Evolutionary conservation across 371 early-diverging fungal species (phyloP).

Genomic region (Mucor velutinosus): DNA sequence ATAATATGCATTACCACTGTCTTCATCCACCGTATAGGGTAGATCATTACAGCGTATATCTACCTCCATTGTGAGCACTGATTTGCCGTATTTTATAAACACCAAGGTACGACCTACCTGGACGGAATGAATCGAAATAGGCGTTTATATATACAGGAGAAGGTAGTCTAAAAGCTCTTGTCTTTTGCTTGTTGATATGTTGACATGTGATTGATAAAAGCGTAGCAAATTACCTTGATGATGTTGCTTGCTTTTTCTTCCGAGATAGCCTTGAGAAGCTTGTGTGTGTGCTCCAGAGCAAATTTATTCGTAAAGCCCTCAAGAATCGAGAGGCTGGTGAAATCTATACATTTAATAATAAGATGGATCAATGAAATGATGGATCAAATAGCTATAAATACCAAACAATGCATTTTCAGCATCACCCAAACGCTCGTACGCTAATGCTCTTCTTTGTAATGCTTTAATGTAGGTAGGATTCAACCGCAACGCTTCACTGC

Average conservation of each 20-base stretch:
- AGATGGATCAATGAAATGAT: neutral
- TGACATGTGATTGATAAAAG: neutral
- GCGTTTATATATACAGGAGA: slow-evolving; percentile 87
- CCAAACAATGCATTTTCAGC: slow-evolving; percentile 45
- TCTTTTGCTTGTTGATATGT: slow-evolving; percentile 10
- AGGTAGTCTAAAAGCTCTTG: slow-evolving; percentile 70
- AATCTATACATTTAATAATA: slow-evolving; percentile 54
- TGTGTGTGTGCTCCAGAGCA: slow-evolving; percentile 80
- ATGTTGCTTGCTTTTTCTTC: slow-evolving; percentile 75
- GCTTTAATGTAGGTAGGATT: slow-evolving; percentile 83
- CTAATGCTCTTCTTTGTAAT: slow-evolving; percentile 77
- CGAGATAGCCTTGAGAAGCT: slow-evolving; percentile 80
- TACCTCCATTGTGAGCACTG: neutral
- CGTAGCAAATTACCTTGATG: slow-evolving; percentile 42
- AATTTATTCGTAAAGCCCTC: slow-evolving; percentile 87
- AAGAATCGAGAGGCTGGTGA: slow-evolving; percentile 86
- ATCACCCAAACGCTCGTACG: slow-evolving; percentile 55
- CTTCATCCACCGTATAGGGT: slow-evolving; percentile 22
- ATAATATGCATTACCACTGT: slow-evolving; percentile 47
- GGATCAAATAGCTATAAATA: slow-evolving; percentile 19
- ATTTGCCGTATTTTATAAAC: neutral
- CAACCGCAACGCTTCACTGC: slow-evolving; percentile 66
- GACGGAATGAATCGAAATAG: slow-evolving; percentile 85
- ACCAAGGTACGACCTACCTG: slow-evolving; percentile 30
- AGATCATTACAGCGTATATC: slow-evolving; percentile 15